phyloP scores from a whole-genome alignment of 108 stramenopile genomes.

The Nitzschia sp. region DNA sequence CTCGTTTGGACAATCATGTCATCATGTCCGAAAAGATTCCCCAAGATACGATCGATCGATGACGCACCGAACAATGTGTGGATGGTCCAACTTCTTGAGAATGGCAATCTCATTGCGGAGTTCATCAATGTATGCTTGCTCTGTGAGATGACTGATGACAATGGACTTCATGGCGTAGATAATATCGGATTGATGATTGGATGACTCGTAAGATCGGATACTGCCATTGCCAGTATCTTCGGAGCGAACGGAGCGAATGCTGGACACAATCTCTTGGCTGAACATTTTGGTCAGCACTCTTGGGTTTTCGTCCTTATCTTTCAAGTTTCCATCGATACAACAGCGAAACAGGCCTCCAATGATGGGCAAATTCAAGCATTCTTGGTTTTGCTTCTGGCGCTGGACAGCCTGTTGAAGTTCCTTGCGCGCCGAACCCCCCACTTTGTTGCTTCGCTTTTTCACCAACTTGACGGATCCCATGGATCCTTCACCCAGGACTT shows the following conservation, averaged over 20 bases:
- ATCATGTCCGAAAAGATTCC: neutral
- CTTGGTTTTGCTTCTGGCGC: conserved; percentile 28
- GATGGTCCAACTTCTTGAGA: conserved; percentile 82
- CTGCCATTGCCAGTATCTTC: neutral
- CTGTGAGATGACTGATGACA: conserved; percentile 49
- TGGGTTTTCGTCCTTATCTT: conserved; percentile 1
- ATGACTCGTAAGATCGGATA: conserved; percentile 1
- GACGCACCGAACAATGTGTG: conserved; percentile 76
- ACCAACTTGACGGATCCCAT: conserved; percentile 39
- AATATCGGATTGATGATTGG: conserved; percentile 12
- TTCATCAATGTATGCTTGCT: conserved; percentile 35
- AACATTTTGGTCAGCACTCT: conserved; percentile 1
- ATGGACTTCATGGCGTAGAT: conserved; percentile 67
- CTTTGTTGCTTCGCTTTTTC: conserved; percentile 15
- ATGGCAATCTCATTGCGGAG: conserved; percentile 81
- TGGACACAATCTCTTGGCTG: neutral
- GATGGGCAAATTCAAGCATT: conserved; percentile 34
- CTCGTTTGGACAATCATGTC: neutral
- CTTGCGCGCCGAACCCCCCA: conserved; percentile 34
- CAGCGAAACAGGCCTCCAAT: conserved; percentile 27
- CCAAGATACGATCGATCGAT: neutral
- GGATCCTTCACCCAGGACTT: conserved; percentile 34
- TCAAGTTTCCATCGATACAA: conserved; percentile 24
- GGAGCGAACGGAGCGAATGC: neutral
- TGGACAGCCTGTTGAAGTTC: conserved; percentile 21